Conservation (phyloP, 2,329 filamentous ascomycete species). For the Aspergillus aculeatus region DNA sequence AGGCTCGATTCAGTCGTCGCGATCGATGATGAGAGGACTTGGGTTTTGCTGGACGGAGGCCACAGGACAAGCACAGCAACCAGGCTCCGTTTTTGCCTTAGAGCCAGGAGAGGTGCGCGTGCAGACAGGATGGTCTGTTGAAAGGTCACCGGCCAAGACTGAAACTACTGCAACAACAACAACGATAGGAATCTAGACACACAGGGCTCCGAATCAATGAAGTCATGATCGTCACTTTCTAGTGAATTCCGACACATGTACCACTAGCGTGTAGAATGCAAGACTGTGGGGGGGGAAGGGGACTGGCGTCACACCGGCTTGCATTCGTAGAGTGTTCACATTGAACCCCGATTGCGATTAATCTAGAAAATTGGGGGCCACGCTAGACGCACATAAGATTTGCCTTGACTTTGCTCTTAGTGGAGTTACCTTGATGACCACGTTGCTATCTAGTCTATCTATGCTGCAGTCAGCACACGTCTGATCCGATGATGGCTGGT, state of each 20-base stretch:
- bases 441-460: too few species aligned
- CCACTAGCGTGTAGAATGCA: neutral
- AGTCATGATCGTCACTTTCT: neutral
- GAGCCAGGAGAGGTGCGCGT: slow-evolving; percentile 8
- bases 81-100: neutral
- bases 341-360: neutral
- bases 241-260: neutral
- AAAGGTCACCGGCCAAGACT: slow-evolving; percentile 3
- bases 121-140: slow-evolving; percentile 10
- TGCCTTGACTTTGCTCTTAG: too few species aligned
- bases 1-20: slow-evolving; percentile 3
- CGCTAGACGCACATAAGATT: neutral
- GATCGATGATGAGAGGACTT: slow-evolving; percentile 1
- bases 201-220: neutral
- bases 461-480: neutral
- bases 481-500: neutral
- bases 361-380: neutral
- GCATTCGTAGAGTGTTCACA: neutral
- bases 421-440: too few species aligned
- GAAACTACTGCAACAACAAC: neutral
- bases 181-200: too few species aligned
- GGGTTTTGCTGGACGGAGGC: slow-evolving; percentile 1
- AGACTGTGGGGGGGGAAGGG: neutral
- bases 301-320: neutral
- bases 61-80: neutral